Conservation (phyloP, 345 rosid species). For the Eutrema heterophyllum region DNA sequence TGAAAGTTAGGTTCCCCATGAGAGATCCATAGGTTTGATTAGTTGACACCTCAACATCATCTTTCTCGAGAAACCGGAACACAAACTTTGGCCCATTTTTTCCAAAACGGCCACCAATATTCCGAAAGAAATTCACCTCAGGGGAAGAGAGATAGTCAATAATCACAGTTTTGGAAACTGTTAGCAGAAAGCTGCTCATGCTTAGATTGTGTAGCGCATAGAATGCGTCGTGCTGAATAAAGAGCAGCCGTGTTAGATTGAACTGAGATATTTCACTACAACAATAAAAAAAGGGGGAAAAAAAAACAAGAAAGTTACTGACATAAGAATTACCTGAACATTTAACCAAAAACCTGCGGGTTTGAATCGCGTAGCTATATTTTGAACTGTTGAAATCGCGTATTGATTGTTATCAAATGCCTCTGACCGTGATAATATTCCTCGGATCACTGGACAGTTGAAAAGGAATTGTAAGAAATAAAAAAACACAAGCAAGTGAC, state of each 20-base stretch:
- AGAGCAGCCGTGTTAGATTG: conserved; percentile 7
- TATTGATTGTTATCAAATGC: conserved; percentile 36
- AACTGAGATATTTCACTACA: neutral
- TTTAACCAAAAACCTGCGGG: conserved; percentile 69
- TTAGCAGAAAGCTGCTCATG: conserved; percentile 55
- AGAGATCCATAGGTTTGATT: conserved; percentile 73
- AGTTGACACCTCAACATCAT: conserved; percentile 59
- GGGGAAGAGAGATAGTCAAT: conserved; percentile 78
- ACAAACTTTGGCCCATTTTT: conserved; percentile 48
- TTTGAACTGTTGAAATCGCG: conserved; percentile 43
- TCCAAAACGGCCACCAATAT: conserved; percentile 44
- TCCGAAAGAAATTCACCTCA: conserved; percentile 63
- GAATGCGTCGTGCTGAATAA: conserved; percentile 69
- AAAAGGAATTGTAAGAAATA: neutral
- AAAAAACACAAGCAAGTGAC: neutral
- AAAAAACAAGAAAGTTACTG: neutral
- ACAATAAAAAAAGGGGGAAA: neutral
- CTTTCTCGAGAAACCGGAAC: conserved; percentile 52
- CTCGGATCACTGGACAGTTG: conserved; percentile 53
- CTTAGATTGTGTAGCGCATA: conserved; percentile 67
- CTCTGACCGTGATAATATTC: conserved; percentile 47
- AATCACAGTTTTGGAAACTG: conserved; percentile 41
- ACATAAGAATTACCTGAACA: conserved; percentile 59
- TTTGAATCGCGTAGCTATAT: conserved; percentile 31
- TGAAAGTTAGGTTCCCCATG: conserved; percentile 49